Percentiles rank a stretch among this genome's conserved stretches.
These are phyloP conservation scores for Penicillium lividum DNA, from an alignment of 495 filamentous ascomycete genomes.

Conservation along the genomic window DNA sequence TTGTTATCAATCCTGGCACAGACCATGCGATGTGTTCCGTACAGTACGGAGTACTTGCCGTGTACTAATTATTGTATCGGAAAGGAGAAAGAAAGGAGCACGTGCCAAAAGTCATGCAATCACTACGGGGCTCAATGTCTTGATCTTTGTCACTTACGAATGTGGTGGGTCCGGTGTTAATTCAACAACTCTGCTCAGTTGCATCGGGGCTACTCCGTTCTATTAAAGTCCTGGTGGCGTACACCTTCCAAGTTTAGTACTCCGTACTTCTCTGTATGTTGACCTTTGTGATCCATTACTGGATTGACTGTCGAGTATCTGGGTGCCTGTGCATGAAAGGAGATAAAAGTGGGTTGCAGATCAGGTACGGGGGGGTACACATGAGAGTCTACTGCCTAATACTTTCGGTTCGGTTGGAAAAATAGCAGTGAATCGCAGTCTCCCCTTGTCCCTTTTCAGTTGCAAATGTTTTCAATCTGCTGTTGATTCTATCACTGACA, in stretches of 20 bases:
- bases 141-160: not conserved
- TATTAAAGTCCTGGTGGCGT: too few species aligned
- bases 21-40: not conserved
- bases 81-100: not conserved
- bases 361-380: conserved; percentile 1
- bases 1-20: conserved; percentile 2
- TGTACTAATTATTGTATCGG: not conserved
- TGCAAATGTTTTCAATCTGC: not conserved
- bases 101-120: not conserved
- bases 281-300: not conserved
- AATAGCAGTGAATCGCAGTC: not conserved
- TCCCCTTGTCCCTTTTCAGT: not conserved
- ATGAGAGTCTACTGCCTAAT: not conserved
- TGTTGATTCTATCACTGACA: not conserved
- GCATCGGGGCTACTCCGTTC: not conserved
- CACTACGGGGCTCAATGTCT: not conserved
- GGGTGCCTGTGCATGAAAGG: not conserved
- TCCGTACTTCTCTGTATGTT: not conserved
- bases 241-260: not conserved
- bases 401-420: not conserved
- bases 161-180: not conserved
- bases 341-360: conserved; percentile 1
- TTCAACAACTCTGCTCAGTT: not conserved
- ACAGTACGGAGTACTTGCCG: not conserved
- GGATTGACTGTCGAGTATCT: not conserved